A percentile compares a stretch with the other conserved stretches of the same genome.
Conservation (phyloP, 2,329 filamentous ascomycete genomes). For the Colletotrichum plurivorum region DNA sequence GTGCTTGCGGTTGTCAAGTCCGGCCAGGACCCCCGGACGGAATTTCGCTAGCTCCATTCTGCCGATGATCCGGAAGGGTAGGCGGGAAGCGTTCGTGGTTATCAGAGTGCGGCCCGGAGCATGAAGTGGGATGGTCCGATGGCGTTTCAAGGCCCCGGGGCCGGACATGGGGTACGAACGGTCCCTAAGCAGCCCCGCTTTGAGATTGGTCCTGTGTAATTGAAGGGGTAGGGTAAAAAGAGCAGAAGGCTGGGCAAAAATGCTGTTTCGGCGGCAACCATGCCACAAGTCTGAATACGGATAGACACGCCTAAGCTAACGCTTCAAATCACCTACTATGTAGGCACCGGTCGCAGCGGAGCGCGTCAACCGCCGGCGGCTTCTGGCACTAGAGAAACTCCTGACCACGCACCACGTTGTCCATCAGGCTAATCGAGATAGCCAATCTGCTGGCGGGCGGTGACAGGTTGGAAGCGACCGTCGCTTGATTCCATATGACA, state of each 20-base stretch:
- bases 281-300: conserved; percentile 4
- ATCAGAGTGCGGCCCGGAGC: conserved; percentile 27
- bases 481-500: conserved; percentile 18
- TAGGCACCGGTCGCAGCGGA: neutral
- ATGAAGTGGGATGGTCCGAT: conserved; percentile 29
- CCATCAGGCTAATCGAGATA: neutral
- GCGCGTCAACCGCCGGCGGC: conserved; percentile 16
- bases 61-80: conserved; percentile 20
- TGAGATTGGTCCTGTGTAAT: conserved; percentile 1
- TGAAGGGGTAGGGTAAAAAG: conserved; percentile 14
- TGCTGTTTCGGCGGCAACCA: conserved; percentile 17
- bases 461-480: conserved; percentile 3
- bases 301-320: neutral
- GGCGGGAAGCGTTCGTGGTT: conserved; percentile 19
- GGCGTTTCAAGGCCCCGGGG: conserved; percentile 30
- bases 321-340: neutral
- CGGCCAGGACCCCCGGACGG: conserved; percentile 30
- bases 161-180: conserved; percentile 19
- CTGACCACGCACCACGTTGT: neutral
- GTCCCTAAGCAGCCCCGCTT: conserved; percentile 6
- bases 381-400: too few species aligned
- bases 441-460: conserved; percentile 4
- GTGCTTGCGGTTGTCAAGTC: neutral
- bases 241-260: conserved; percentile 1
- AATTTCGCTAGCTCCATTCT: conserved; percentile 4